phyloP scores from a whole-genome alignment of 352 stramenopile species.

The Elongisporangium undulatum region DNA sequence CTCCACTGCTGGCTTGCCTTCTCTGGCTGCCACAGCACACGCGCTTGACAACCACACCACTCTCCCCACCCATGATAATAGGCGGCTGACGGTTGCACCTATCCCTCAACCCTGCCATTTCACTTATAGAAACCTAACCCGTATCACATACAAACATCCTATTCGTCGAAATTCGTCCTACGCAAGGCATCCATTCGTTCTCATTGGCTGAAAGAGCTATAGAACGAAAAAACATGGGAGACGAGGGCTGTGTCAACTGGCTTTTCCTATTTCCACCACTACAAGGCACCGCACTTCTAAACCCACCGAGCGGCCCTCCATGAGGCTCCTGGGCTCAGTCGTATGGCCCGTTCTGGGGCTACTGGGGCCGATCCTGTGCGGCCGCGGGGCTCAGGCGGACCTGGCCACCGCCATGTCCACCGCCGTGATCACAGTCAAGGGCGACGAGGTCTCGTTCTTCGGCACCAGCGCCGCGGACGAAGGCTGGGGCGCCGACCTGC shows the following conservation, averaged over 20 bases:
- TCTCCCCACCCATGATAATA: too few species aligned
- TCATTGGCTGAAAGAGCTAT: not conserved
- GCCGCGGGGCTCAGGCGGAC: slow-evolving; percentile 12
- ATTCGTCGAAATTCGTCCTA: not conserved
- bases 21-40: not conserved
- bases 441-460: slow-evolving; percentile 49
- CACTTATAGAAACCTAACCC: not conserved
- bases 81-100: not conserved
- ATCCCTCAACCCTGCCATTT: not conserved
- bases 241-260: not conserved
- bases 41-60: too few species aligned
- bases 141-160: not conserved
- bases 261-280: not conserved
- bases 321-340: not conserved
- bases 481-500: slow-evolving; percentile 45
- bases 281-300: not conserved
- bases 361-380: not conserved
- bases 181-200: not conserved
- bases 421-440: slow-evolving; percentile 54
- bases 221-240: not conserved
- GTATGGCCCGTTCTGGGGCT: slow-evolving; percentile 9
- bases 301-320: not conserved
- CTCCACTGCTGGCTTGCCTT: too few species aligned
- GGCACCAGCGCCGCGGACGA: slow-evolving; percentile 42
- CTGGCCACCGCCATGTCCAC: slow-evolving; percentile 33